Conservation (phyloP, 2,329 filamentous ascomycete genomes). For the Alternaria arbusti region DNA sequence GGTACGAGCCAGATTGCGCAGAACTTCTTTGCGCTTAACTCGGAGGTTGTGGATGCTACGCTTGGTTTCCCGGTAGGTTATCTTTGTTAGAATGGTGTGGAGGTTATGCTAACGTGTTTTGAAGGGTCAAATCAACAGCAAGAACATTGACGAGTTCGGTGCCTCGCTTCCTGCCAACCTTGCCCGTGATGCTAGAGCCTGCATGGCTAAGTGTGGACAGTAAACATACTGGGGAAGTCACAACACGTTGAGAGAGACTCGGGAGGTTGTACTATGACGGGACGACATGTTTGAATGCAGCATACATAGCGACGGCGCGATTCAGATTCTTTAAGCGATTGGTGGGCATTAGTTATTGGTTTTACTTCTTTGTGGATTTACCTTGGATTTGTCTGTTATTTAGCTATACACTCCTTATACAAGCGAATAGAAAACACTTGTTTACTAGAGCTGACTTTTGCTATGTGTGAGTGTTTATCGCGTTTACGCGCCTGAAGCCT, state of each 20-base stretch:
- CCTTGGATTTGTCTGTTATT: conserved; percentile 5
- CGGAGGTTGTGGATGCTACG: conserved; percentile 46
- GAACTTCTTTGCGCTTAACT: conserved; percentile 51
- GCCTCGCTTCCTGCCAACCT: conserved; percentile 55
- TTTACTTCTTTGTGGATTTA: conserved; percentile 12
- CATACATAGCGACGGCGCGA: conserved; percentile 27
- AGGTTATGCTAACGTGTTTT: neutral
- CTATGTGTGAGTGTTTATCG: neutral
- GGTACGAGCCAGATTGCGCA: conserved; percentile 52
- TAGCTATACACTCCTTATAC: conserved; percentile 5
- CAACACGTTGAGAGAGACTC: neutral
- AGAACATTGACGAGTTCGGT: conserved; percentile 47
- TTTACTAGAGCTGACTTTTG: neutral
- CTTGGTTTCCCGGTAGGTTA: conserved; percentile 43
- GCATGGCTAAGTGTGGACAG: conserved; percentile 56
- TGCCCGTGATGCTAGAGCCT: conserved; percentile 61
- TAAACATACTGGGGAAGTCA: conserved; percentile 9
- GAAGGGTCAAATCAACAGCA: conserved; percentile 24
- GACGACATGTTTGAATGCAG: neutral
- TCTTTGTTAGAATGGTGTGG: conserved; percentile 7
- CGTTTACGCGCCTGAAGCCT: too few species aligned
- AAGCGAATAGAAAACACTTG: conserved; percentile 1
- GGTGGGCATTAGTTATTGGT: conserved; percentile 13
- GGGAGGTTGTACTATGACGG: neutral
- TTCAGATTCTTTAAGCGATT: conserved; percentile 8